Evolutionary conservation across 129 eudicot species (phyloP), one percentile per base, ranked within the genome.

Genomic region (Chrysanthemum lavandulifolium): DNA sequence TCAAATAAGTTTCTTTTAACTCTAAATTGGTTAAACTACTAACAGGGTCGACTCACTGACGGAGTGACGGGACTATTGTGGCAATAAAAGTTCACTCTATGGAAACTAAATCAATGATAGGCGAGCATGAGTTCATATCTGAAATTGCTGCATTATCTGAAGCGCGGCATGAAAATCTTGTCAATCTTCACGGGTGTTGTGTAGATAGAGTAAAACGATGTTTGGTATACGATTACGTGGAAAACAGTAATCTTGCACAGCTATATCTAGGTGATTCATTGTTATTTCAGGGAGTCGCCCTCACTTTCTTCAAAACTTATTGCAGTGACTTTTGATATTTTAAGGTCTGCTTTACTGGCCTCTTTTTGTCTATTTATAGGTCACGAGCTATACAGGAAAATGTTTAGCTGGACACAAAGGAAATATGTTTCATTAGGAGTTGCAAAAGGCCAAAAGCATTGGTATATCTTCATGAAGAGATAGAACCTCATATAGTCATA

Each of bases 81-180:
- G 97, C 96, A 2, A 78, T 86, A 19, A 92, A 92, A 85, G 87
- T 86, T 27, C 86, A 89, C 23, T 86, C 88, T 0, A 70, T 89
- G 12, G 97, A 92, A 71, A 60, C 78, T 2, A 96, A 85, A 77
- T 76, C 97, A 5, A 80, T 84, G 94, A 76, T 87, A 76, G 96
- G 97, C 31, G 97, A 92, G 78, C 83, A 94, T 67, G 97, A 92
- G 56, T 92, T 92, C 72, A 66, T 86, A 69, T 86, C 97, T 3
- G 97, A 86, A 80, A 61, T 92, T 15, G 83, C 89, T 14, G 96
- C 93, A 77, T 75, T 92, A 57, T 79, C 89, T 8, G 80, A 83
- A 55, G 81, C 81, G 64, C 84, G 79, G 56, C 97, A 92, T 56
- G 96, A 85, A 80, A 86, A 92, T 70, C 89, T 92, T 47, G 96